phyloP scores from a whole-genome alignment of 208 protist species.

The Trypanosoma cruzi region DNA sequence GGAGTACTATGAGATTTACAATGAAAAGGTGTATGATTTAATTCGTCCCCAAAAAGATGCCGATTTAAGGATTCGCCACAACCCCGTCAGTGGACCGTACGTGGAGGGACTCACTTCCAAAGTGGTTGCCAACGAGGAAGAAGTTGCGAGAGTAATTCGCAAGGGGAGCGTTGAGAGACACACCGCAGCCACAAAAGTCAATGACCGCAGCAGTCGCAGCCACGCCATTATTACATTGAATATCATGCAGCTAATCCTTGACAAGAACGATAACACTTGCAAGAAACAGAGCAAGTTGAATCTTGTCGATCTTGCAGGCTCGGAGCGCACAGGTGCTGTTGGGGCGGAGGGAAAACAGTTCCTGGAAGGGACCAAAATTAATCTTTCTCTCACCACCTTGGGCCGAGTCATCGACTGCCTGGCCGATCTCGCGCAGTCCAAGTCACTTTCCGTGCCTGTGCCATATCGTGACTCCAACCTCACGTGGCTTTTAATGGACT shows the following conservation, averaged over 20 bases:
- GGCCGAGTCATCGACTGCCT: constrained; percentile 91
- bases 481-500: constrained; percentile 68
- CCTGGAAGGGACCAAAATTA: constrained; percentile 91
- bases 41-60: constrained; percentile 29
- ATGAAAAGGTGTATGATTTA: constrained; percentile 92
- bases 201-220: constrained; percentile 87
- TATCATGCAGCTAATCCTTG: constrained; percentile 66
- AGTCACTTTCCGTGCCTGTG: constrained; percentile 55
- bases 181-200: constrained; percentile 87
- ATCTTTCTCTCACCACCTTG: constrained; percentile 92
- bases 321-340: constrained; percentile 82
- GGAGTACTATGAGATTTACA: constrained; percentile 93
- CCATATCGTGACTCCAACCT: constrained; percentile 80
- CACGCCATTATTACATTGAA: constrained; percentile 91
- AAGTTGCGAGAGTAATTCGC: constrained; percentile 60
- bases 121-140: constrained; percentile 53
- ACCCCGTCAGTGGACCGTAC: constrained; percentile 64
- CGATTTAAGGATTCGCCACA: constrained; percentile 77
- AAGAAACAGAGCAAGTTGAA: constrained; percentile 85
- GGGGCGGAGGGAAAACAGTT: constrained; percentile 73
- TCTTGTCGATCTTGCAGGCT: constrained; percentile 95
- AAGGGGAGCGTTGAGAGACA: constrained; percentile 80
- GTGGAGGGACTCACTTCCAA: constrained; percentile 72
- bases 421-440: constrained; percentile 73
- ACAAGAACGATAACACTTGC: constrained; percentile 47